Evolutionary conservation across 2,329 filamentous ascomycete species (phyloP), one percentile per base, ranked within the genome.

Genomic region (Huntiella decipiens): DNA sequence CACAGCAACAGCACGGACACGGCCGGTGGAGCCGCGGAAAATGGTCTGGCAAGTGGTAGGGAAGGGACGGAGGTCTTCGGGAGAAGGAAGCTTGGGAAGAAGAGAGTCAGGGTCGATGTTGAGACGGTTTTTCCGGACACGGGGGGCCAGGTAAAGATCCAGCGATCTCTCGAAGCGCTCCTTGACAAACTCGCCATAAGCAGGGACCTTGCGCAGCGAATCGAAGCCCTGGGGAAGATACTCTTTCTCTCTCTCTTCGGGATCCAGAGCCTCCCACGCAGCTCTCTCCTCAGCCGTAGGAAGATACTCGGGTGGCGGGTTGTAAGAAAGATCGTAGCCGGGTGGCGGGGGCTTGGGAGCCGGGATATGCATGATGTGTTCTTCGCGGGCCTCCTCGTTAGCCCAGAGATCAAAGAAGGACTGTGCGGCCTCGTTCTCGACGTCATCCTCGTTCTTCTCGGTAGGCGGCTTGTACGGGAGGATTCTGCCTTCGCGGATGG

Each of bases 81-180:
- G 88, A 50, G 82, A 83, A 5, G 92, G 91, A 5, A 98, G 70
- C 60, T 95, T 95, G 10, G 91, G 88, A 33, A 98, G 71, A 43
- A 98, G 68, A 34, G 85, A 93, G 60, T 82, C 82, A 3, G 91
- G 91, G 56, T 98, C 91, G 57, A 98, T 96, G 63, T 96, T 94
- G 56, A 98, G 74, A 61, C 87, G 82, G 66, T 87, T 95, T 60
- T 92, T 82, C 50, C 88, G 77, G 47, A 98, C 77, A 56, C 91
- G 74, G 40, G 92, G 91, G 12, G 92, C 91, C 50, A 98, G 72
- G 60, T 98, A 98, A 13, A 98, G 71, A 63, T 98, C 92, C 54
- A 98, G 66, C 60, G 86, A 96, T 53, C 92, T 73, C 61, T 98
- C 87, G 55, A 98, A 98, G 53, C 87, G 80, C 62, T 98, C 91